Evolutionary conservation across 2,329 filamentous ascomycete species (phyloP).

Genomic region (Colletotrichum echinochloae): DNA sequence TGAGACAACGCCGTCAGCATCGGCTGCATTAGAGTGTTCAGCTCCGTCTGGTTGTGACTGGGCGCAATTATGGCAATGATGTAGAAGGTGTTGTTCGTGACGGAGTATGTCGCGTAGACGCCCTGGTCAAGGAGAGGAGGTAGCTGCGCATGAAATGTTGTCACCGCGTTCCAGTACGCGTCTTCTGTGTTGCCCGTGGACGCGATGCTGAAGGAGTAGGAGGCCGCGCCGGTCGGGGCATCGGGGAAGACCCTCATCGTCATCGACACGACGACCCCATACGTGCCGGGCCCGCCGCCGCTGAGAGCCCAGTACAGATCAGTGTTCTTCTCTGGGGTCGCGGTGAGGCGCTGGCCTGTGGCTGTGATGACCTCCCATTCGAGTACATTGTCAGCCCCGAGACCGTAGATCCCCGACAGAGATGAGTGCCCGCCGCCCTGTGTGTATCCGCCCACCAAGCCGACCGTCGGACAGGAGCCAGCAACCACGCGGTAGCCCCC

Average conservation of each 20-base stretch:
- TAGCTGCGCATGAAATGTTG: too few relatives aligned
- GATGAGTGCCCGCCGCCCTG: slow-evolving; percentile 66
- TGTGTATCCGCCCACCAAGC: slow-evolving; percentile 64
- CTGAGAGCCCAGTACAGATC: slow-evolving; percentile 68
- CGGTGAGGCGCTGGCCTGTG: slow-evolving; percentile 52
- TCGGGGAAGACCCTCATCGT: slow-evolving; percentile 48
- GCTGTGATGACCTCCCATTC: slow-evolving; percentile 62
- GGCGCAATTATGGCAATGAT: too few relatives aligned
- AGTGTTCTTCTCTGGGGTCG: slow-evolving; percentile 54
- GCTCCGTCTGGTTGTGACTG: too few relatives aligned
- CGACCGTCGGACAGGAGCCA: slow-evolving; percentile 62
- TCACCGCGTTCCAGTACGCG: neutral
- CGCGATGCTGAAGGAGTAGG: slow-evolving; percentile 43
- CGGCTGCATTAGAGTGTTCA: too few relatives aligned
- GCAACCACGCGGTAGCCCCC: slow-evolving; percentile 56
- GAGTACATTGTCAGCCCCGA: slow-evolving; percentile 65
- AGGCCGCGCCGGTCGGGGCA: slow-evolving; percentile 44
- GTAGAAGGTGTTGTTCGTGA: too few relatives aligned
- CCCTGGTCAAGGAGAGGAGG: too few relatives aligned
- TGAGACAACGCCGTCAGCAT: too few relatives aligned
- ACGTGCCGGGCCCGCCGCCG: slow-evolving; percentile 64
- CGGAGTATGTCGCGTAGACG: too few relatives aligned
- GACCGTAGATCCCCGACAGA: slow-evolving; percentile 58
- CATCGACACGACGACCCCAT: slow-evolving; percentile 63
- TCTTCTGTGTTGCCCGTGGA: neutral